These are phyloP conservation scores for Trypanosoma platydactyli DNA, from an alignment of 208 protist species.

Conservation along the genomic window DNA sequence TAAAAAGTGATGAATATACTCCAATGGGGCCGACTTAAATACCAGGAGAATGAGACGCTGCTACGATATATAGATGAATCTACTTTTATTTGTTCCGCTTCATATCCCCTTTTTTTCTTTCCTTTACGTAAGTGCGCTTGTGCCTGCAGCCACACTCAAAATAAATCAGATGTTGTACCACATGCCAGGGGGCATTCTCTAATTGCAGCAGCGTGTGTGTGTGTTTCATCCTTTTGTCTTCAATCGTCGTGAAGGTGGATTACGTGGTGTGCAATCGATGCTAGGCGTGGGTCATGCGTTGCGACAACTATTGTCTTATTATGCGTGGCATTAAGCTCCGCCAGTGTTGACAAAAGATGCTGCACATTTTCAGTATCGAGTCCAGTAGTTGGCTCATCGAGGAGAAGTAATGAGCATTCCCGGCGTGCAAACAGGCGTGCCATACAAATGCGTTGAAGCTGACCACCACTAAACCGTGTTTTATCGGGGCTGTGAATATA, in stretches of 20 bases:
- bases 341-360: constrained; percentile 50
- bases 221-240: background rate
- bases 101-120: too few relatives aligned
- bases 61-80: too few relatives aligned
- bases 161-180: too few relatives aligned
- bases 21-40: too few relatives aligned
- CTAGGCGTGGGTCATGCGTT: constrained; percentile 67
- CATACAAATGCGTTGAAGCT: constrained; percentile 80
- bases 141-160: too few relatives aligned
- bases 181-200: too few relatives aligned
- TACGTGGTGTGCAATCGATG: constrained; percentile 55
- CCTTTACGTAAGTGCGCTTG: too few relatives aligned
- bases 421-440: constrained; percentile 55
- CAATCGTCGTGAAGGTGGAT: constrained; percentile 23
- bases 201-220: too few relatives aligned
- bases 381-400: constrained; percentile 80
- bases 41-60: too few relatives aligned
- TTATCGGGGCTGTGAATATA: constrained; percentile 71
- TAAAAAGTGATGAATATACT: background rate
- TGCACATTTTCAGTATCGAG: constrained; percentile 49
- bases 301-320: constrained; percentile 77
- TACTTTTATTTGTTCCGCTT: too few relatives aligned
- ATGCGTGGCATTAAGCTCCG: constrained; percentile 50
- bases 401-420: constrained; percentile 55
- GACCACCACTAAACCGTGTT: constrained; percentile 76